Conservation (phyloP, 2,329 filamentous ascomycete species). For the Neocucurbitaria cava region DNA sequence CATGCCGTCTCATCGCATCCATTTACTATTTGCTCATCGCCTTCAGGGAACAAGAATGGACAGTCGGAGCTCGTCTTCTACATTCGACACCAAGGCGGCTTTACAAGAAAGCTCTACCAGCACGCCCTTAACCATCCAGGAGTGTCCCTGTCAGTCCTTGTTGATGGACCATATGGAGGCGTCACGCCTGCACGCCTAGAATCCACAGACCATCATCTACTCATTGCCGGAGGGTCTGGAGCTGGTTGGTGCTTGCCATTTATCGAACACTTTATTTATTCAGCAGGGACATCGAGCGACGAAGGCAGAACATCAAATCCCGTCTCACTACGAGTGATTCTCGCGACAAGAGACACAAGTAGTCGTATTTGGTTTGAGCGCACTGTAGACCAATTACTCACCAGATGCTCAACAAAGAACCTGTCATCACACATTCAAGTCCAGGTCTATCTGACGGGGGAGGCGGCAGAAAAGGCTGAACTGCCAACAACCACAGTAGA, state of each 20-base stretch:
- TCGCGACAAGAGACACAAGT: conserved; percentile 46
- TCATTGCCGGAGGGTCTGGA: conserved; percentile 65
- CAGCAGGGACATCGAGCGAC: too few species aligned
- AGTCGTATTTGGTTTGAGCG: conserved; percentile 48
- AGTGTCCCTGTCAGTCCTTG: conserved; percentile 52
- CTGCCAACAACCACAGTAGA: neutral
- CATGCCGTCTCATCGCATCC: conserved; percentile 59
- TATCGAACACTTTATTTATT: conserved; percentile 45
- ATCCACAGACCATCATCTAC: conserved; percentile 52
- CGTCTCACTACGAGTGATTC: conserved; percentile 35
- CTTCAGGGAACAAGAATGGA: conserved; percentile 19
- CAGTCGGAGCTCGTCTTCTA: conserved; percentile 59
- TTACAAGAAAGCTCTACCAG: conserved; percentile 54
- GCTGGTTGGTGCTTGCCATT: conserved; percentile 61
- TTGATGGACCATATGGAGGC: conserved; percentile 68
- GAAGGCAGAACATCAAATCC: too few species aligned
- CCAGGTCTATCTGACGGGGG: conserved; percentile 35
- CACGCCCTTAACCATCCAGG: conserved; percentile 22
- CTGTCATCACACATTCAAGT: conserved; percentile 21
- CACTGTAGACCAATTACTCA: conserved; percentile 37
- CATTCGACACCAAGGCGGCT: conserved; percentile 57
- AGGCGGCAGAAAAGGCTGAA: conserved; percentile 17
- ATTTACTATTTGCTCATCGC: conserved; percentile 63
- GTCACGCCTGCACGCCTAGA: conserved; percentile 45
- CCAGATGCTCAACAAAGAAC: conserved; percentile 18